Evolutionary conservation across 768 basidiomycete genomes (phyloP), one percentile per base, ranked within the genome.

Genomic region (Xanthoconium stramineum): DNA sequence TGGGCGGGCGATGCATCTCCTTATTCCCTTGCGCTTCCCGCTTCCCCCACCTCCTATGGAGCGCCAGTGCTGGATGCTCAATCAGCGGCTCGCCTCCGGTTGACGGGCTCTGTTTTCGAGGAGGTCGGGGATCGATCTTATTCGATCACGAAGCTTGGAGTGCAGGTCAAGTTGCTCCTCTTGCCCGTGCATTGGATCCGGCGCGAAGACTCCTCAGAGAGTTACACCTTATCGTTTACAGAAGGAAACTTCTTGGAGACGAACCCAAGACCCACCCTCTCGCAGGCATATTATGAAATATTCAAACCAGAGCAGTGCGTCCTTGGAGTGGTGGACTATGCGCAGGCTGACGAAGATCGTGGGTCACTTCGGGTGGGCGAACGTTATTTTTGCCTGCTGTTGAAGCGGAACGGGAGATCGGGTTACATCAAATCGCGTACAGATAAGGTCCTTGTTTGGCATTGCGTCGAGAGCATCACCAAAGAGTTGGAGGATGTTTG

Each of bases 291-390:
- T 30, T 61, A 61, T 30, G 51, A 57, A n/a, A n/a, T 53, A 19
- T 61, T 61, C 60, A 52, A 37, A 47, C 60, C 60, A 42, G 60
- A 47, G 17, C 54, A 57, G 14, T 61, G 60, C 20, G 55, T 61
- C 11, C 60, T 61, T 30, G 60, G 60, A 15, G 43, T 61, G 10
- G 50, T 61, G 29, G 61, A 61, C 51, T 61, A 61, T 13, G 38
- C 60, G 3, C 60, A 30, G 24, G 38, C 43, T 6, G 55, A 43
- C 30, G 55, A 44, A 9, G 36, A 61, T n/a, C 43, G 43, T 43
- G 60, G 60, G 19, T 33, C 35, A 7, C 43, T 61, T 24, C 60
- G 44, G 7, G 51, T 50, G 3, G 60, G 60, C 10, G 60, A 57
- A 43, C 43, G 11, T 11, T 61, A 61, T 14, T 57, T 61, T 35